Conservation (phyloP, 192 early-diverging fungal genomes). For the Coemansia sp. region DNA sequence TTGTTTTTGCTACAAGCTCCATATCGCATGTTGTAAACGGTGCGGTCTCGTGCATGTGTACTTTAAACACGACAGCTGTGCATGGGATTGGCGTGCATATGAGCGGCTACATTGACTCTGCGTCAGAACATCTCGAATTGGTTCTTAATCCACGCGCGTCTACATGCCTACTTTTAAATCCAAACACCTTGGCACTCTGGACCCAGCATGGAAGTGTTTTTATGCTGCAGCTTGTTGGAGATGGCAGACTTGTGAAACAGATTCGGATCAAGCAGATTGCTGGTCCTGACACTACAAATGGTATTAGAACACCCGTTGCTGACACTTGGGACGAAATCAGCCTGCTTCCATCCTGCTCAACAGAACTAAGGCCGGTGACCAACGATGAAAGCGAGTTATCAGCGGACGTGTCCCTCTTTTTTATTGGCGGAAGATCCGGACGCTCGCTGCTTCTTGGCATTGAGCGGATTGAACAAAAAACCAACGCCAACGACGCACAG, state of each 20-base stretch:
- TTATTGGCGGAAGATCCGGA: conserved; percentile 40
- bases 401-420: conserved; percentile 24
- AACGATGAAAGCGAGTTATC: conserved; percentile 21
- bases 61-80: conserved; percentile 72
- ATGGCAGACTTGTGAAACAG: conserved; percentile 77
- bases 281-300: conserved; percentile 16
- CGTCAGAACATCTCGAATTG: conserved; percentile 63
- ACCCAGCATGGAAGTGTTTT: conserved; percentile 73
- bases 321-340: conserved; percentile 36
- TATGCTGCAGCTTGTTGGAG: conserved; percentile 68
- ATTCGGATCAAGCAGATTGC: conserved; percentile 59
- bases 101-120: conserved; percentile 52
- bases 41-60: conserved; percentile 53
- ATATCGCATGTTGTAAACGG: conserved; percentile 86
- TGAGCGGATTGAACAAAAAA: neutral
- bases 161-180: conserved; percentile 63
- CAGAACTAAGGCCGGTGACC: conserved; percentile 15
- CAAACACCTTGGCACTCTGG: conserved; percentile 71
- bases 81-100: conserved; percentile 66
- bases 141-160: conserved; percentile 66
- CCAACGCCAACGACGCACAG: neutral
- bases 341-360: conserved; percentile 35
- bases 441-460: conserved; percentile 45
- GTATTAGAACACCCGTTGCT: conserved; percentile 14
- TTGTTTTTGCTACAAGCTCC: conserved; percentile 78